Evolutionary conservation across 202 grass and related monocot species (phyloP).

Genomic region (Zoysia matrella): DNA sequence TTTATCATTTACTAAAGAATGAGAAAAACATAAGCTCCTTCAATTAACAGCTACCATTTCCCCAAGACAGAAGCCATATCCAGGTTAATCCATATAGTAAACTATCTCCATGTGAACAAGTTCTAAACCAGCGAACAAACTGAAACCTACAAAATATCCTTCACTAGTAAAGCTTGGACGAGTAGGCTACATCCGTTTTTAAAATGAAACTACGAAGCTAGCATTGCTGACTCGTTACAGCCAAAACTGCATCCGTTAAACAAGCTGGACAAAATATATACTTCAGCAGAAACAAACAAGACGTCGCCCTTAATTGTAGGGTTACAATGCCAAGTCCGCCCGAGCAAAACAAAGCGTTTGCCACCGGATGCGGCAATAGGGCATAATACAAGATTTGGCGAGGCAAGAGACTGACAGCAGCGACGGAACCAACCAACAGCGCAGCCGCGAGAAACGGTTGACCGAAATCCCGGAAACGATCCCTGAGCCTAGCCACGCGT

Average conservation of each 20-base stretch:
- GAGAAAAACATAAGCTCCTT: neutral
- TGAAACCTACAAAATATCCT: neutral
- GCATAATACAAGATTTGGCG: too few relatives aligned
- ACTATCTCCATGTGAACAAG: neutral
- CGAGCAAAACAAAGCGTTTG: constrained; percentile 42
- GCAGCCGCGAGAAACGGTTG: constrained; percentile 14
- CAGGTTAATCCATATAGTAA: neutral
- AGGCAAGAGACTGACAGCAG: neutral
- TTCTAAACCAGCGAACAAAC: neutral
- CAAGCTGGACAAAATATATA: constrained; percentile 21
- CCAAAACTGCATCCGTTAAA: constrained; percentile 20
- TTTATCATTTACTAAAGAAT: neutral
- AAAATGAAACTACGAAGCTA: constrained; percentile 3
- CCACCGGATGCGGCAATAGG: constrained; percentile 31
- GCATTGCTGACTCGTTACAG: constrained; percentile 7
- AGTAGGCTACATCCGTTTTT: constrained; percentile 23
- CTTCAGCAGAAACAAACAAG: constrained; percentile 41
- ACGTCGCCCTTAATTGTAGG: constrained; percentile 22
- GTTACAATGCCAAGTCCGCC: constrained; percentile 32
- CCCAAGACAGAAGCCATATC: constrained; percentile 10
- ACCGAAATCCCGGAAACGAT: constrained; percentile 1
- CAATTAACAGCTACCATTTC: neutral
- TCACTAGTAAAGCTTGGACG: constrained; percentile 3
- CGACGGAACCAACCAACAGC: constrained; percentile 13
- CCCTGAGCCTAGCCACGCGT: neutral